These are phyloP conservation scores for Daldinia concentrica DNA, from an alignment of 495 filamentous ascomycete genomes.

Conservation along the genomic window DNA sequence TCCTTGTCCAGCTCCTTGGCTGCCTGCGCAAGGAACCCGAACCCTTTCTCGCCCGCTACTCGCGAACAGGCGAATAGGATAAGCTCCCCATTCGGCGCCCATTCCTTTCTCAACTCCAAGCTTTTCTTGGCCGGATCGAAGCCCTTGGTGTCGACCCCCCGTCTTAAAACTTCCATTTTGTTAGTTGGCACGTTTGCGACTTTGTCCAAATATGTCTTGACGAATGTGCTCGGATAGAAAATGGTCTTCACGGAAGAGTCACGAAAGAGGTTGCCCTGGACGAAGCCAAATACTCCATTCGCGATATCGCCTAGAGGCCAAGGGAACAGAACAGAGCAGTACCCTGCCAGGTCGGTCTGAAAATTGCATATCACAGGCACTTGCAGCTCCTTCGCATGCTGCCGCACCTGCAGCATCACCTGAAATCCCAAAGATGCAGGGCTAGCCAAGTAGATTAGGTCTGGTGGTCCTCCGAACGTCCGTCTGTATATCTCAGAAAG, in stretches of 20 bases:
- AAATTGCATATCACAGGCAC: conserved; percentile 69
- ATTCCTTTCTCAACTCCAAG: conserved; percentile 54
- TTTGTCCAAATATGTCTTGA: conserved; percentile 63
- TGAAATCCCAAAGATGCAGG: conserved; percentile 72
- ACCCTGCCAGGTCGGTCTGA: conserved; percentile 71
- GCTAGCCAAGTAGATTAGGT: conserved; percentile 70
- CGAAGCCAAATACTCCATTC: conserved; percentile 61
- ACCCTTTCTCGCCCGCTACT: conserved; percentile 71
- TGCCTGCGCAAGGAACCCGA: conserved; percentile 66
- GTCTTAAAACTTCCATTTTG: conserved; percentile 63
- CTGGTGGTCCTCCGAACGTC: conserved; percentile 60
- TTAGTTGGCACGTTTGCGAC: conserved; percentile 55
- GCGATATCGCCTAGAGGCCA: conserved; percentile 63
- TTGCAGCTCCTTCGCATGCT: conserved; percentile 58
- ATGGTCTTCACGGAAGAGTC: conserved; percentile 65
- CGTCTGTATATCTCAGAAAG: conserved; percentile 61
- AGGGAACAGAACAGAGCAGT: conserved; percentile 69
- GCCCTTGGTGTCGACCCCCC: conserved; percentile 67
- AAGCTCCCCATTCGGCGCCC: conserved; percentile 66
- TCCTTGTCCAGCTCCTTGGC: conserved; percentile 58
- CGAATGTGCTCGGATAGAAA: conserved; percentile 68
- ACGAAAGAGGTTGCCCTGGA: conserved; percentile 68
- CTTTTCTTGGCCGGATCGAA: conserved; percentile 63
- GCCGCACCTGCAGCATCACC: conserved; percentile 64
- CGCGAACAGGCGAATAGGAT: conserved; percentile 68